Conservation (phyloP, 495 filamentous ascomycete genomes). For the Tuber indicum region DNA sequence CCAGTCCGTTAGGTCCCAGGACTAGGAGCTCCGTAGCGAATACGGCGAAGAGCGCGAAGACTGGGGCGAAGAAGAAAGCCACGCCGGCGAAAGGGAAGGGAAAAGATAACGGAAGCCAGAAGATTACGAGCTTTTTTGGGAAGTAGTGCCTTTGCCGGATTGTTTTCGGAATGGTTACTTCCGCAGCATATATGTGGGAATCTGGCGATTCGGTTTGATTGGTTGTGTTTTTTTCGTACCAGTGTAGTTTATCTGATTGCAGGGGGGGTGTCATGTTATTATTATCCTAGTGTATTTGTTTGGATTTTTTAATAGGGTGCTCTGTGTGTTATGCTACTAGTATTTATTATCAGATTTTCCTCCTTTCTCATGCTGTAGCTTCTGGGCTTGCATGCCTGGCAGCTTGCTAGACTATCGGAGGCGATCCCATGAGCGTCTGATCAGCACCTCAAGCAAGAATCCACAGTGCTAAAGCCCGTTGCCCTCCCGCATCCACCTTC, state of each 20-base stretch:
- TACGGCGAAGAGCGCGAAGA: constrained; percentile 14
- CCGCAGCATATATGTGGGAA: too few relatives aligned
- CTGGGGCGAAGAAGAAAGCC: constrained; percentile 42
- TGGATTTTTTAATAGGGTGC: background rate
- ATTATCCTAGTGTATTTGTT: background rate
- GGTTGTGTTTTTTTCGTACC: too few relatives aligned
- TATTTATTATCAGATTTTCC: background rate
- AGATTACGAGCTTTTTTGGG: constrained; percentile 80
- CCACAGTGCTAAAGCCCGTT: too few relatives aligned
- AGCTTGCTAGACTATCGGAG: background rate
- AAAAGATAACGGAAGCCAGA: constrained; percentile 56
- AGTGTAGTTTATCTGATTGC: too few relatives aligned
- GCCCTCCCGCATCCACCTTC: background rate
- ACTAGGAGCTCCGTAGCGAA: background rate
- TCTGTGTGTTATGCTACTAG: background rate
- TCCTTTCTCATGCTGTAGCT: background rate
- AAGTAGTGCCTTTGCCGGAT: constrained; percentile 44
- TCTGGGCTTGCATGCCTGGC: background rate
- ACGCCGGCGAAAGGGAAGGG: constrained; percentile 47
- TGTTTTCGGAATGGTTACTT: background rate
- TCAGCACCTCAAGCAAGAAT: background rate
- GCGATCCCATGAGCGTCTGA: background rate
- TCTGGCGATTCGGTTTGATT: too few relatives aligned
- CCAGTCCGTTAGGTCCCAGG: background rate
- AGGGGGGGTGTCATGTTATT: background rate